Conservation (phyloP, 805 yeast species). For the Osmozyma mogii region DNA sequence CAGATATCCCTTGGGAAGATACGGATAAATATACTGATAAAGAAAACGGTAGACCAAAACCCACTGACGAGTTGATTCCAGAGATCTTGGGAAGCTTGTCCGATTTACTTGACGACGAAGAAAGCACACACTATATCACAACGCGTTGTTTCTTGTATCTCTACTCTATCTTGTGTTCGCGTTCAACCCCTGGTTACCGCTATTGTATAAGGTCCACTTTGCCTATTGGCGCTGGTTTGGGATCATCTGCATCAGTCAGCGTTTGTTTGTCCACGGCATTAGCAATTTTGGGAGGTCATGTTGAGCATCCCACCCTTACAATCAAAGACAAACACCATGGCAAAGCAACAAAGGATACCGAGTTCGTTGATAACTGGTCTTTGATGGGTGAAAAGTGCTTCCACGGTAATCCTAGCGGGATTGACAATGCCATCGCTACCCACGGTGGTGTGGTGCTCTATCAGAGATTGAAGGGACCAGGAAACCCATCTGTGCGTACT, state of each 20-base stretch:
- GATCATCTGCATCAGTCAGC: constrained; percentile 85
- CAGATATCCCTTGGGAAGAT: constrained; percentile 55
- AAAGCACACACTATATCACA: constrained; percentile 62
- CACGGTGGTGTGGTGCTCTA: constrained; percentile 93
- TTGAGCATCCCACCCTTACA: constrained; percentile 29
- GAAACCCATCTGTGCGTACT: constrained; percentile 52
- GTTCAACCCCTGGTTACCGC: constrained; percentile 39
- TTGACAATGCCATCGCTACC: constrained; percentile 93
- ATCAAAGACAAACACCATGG: constrained; percentile 24
- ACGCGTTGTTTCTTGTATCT: constrained; percentile 80
- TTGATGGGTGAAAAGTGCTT: constrained; percentile 91
- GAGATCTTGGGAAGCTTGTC: constrained; percentile 46
- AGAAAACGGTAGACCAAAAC: constrained; percentile 20
- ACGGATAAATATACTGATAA: constrained; percentile 10
- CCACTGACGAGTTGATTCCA: constrained; percentile 51
- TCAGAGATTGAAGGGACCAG: constrained; percentile 52
- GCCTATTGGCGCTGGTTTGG: constrained; percentile 96
- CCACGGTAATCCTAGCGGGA: constrained; percentile 95
- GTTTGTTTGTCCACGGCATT: constrained; percentile 79
- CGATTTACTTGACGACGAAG: constrained; percentile 35
- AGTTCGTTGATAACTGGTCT: constrained; percentile 79
- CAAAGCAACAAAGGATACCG: constrained; percentile 34
- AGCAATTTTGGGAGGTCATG: constrained; percentile 49
- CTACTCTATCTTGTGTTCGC: constrained; percentile 49
- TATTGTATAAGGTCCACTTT: constrained; percentile 73